These are phyloP conservation scores for Rhododendron kiyosumense DNA, from an alignment of 148 eudicot species.

Conservation along the genomic window DNA sequence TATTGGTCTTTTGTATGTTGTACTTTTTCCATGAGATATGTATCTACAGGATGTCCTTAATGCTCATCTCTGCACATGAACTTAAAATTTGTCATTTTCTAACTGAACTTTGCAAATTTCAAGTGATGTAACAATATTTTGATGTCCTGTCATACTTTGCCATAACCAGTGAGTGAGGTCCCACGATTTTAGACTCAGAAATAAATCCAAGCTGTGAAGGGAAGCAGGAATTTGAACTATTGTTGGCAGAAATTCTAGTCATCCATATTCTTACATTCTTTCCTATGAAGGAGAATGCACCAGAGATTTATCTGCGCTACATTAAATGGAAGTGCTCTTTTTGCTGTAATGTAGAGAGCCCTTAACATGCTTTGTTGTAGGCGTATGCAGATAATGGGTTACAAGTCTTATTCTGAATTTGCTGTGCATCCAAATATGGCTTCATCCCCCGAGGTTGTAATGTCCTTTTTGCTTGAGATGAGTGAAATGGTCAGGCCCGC, in stretches of 20 bases:
- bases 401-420: conserved; percentile 75
- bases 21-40: not conserved
- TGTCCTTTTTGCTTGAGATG: conserved; percentile 74
- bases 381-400: conserved; percentile 64
- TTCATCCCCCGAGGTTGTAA: conserved; percentile 70
- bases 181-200: not conserved
- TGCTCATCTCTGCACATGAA: not conserved
- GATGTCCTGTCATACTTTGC: not conserved
- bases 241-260: not conserved
- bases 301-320: not conserved
- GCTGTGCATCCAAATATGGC: conserved; percentile 73
- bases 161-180: not conserved
- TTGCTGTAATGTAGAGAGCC: not conserved
- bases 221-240: not conserved
- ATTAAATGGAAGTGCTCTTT: not conserved
- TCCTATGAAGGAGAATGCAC: not conserved
- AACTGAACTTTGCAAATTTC: not conserved
- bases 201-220: not conserved
- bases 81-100: not conserved
- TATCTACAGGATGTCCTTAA: not conserved
- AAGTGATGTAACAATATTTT: not conserved
- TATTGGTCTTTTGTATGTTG: not conserved
- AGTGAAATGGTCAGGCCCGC: conserved; percentile 65
- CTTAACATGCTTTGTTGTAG: conserved; percentile 12
- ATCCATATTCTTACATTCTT: not conserved